phyloP scores from a whole-genome alignment of 129 eudicot genomes.

The Pulicaria dysenterica region DNA sequence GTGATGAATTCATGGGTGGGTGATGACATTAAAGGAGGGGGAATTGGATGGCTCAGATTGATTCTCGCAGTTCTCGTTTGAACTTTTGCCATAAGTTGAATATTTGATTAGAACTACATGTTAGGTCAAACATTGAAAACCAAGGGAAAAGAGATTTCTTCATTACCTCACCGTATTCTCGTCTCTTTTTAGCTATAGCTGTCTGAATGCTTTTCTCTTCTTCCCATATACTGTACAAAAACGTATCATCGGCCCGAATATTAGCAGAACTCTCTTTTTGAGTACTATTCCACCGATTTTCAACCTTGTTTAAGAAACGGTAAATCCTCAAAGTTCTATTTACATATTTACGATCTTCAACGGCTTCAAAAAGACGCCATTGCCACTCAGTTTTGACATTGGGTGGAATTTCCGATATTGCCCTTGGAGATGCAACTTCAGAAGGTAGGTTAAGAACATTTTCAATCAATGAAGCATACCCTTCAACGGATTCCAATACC shows the following conservation, averaged over 20 bases:
- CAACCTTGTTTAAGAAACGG: slow-evolving; percentile 54
- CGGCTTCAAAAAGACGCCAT: slow-evolving; percentile 64
- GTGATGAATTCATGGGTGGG: too few species aligned
- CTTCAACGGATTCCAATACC: slow-evolving; percentile 80
- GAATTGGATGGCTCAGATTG: too few species aligned
- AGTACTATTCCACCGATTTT: slow-evolving; percentile 47
- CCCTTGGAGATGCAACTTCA: slow-evolving; percentile 67
- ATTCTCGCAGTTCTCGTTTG: too few species aligned
- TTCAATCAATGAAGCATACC: slow-evolving; percentile 73
- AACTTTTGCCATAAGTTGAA: too few species aligned
- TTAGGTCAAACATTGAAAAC: slow-evolving; percentile 4
- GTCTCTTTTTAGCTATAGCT: slow-evolving; percentile 53
- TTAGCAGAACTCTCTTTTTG: slow-evolving; percentile 39
- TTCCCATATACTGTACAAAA: slow-evolving; percentile 79
- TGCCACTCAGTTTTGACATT: slow-evolving; percentile 68
- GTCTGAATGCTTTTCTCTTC: slow-evolving; percentile 63
- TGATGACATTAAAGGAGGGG: too few species aligned
- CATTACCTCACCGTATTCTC: slow-evolving; percentile 86
- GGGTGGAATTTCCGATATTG: slow-evolving; percentile 57
- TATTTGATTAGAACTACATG: too few species aligned
- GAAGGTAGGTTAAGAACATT: slow-evolving; percentile 75
- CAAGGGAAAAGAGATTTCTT: neutral
- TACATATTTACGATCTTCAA: slow-evolving; percentile 34
- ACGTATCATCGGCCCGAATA: slow-evolving; percentile 48
- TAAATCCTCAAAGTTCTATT: slow-evolving; percentile 41